A percentile compares a stretch with the other conserved stretches of the same genome.
phyloP scores from a whole-genome alignment of 257 asterid genomes.

The Lycium barbarum region DNA sequence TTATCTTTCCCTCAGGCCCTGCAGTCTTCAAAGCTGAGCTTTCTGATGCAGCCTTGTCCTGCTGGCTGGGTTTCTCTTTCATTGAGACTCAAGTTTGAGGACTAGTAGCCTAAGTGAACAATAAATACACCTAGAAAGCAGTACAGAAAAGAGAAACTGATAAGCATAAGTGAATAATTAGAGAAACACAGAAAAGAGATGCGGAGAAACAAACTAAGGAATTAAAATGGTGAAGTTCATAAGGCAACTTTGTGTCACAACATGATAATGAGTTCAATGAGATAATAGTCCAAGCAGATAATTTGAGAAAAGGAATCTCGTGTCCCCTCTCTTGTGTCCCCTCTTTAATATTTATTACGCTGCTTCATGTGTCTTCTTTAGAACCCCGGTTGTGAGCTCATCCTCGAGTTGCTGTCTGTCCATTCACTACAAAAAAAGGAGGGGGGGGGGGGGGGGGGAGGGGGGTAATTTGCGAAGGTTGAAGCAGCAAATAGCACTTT shows the following conservation, averaged over 20 bases:
- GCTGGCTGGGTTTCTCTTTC: conserved; percentile 75
- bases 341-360: conserved; percentile 80
- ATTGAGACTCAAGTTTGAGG: conserved; percentile 82
- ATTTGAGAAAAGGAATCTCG: not conserved
- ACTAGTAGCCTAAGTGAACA: conserved; percentile 70
- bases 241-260: conserved; percentile 12
- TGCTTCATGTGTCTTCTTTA: conserved; percentile 72
- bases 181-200: not conserved
- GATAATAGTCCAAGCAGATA: not conserved
- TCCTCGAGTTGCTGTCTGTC: conserved; percentile 97
- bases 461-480: too few species aligned
- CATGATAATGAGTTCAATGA: not conserved
- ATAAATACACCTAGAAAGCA: conserved; percentile 30
- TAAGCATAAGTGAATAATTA: not conserved
- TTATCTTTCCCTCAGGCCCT: conserved; percentile 92
- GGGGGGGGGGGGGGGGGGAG: too few species aligned
- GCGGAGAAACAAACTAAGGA: not conserved
- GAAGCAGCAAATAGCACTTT: too few species aligned
- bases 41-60: conserved; percentile 77
- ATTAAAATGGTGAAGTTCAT: not conserved
- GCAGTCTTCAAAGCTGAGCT: conserved; percentile 75
- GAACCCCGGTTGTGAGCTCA: conserved; percentile 85
- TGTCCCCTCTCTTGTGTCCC: conserved; percentile 68
- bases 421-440: conserved; percentile 42
- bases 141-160: conserved; percentile 9